Percentiles rank a stretch among this genome's conserved stretches.
These are phyloP conservation scores for Pythium brachiatum DNA, from an alignment of 352 stramenopile genomes.

Conservation along the genomic window DNA sequence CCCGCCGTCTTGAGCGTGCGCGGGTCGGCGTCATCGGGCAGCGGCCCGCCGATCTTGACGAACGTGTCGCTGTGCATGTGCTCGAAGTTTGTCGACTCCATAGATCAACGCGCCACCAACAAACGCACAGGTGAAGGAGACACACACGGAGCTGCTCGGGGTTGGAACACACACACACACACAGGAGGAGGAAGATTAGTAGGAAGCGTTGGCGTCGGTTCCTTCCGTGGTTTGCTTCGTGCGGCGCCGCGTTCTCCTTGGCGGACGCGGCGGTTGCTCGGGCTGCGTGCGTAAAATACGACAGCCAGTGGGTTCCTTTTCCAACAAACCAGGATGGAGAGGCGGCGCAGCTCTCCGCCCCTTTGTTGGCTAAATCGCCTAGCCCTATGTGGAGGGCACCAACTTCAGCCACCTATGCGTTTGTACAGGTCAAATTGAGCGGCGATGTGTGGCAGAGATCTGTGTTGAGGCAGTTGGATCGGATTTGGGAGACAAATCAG, in stretches of 20 bases:
- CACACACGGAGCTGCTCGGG: no score
- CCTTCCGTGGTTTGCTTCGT: no score
- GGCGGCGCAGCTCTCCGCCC: no score
- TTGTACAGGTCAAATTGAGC: background rate
- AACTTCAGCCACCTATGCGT: background rate
- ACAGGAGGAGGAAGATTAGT: no score
- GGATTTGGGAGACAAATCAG: background rate
- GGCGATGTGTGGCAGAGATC: background rate
- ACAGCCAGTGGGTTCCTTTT: background rate
- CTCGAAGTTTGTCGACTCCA: conserved; percentile 52
- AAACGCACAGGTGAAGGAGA: no score
- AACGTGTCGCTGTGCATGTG: conserved; percentile 49
- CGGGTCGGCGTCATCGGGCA: conserved; percentile 70
- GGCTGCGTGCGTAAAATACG: conserved; percentile 3
- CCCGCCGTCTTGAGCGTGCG: conserved; percentile 54
- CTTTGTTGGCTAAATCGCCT: background rate
- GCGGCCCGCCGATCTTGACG: conserved; percentile 77
- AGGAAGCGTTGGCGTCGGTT: no score
- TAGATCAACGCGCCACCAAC: background rate
- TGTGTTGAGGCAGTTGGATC: background rate
- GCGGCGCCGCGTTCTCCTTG: no score
- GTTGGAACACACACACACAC: no score
- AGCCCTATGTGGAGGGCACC: background rate
- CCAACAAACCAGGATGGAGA: no score
- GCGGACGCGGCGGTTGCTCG: background rate